Percentiles rank a stretch among this genome's conserved stretches.
These are phyloP conservation scores for Euphorbia tirucalli DNA, from an alignment of 345 rosid genomes.

Conservation along the genomic window DNA sequence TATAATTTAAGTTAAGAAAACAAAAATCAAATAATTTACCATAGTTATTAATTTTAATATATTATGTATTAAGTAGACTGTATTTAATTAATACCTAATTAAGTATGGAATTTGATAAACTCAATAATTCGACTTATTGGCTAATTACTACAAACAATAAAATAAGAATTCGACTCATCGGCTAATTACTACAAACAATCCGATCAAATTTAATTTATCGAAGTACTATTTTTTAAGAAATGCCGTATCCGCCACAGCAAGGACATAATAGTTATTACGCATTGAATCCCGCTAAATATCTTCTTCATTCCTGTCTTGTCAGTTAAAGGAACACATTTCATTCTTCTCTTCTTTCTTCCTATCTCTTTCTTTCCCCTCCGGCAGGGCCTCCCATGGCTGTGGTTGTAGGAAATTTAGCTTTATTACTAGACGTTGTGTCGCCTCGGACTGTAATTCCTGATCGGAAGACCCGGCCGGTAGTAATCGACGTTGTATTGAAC, in stretches of 20 bases:
- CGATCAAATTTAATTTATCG: too few species aligned
- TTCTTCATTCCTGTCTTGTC: background rate
- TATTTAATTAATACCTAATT: too few species aligned
- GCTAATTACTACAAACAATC: too few species aligned
- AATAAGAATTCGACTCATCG: too few species aligned
- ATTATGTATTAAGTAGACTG: too few species aligned
- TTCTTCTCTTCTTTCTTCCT: background rate
- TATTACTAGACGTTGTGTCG: slow-evolving; percentile 52
- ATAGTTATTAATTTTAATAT: too few species aligned
- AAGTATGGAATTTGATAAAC: too few species aligned
- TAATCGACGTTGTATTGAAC: slow-evolving; percentile 47
- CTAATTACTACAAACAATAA: too few species aligned
- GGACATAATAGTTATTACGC: slow-evolving; percentile 7
- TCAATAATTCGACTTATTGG: too few species aligned
- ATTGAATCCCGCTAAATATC: slow-evolving; percentile 5
- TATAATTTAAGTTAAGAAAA: too few species aligned
- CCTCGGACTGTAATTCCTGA: slow-evolving; percentile 48
- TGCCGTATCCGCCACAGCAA: background rate
- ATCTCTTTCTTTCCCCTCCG: slow-evolving; percentile 7
- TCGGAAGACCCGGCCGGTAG: slow-evolving; percentile 52
- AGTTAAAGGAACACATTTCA: slow-evolving; percentile 13
- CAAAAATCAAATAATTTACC: too few species aligned
- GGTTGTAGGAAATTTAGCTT: slow-evolving; percentile 64
- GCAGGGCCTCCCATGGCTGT: slow-evolving; percentile 49
- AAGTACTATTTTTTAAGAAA: too few species aligned